Conservation (phyloP, 345 rosid genomes). For the Arabis hirsuta region DNA sequence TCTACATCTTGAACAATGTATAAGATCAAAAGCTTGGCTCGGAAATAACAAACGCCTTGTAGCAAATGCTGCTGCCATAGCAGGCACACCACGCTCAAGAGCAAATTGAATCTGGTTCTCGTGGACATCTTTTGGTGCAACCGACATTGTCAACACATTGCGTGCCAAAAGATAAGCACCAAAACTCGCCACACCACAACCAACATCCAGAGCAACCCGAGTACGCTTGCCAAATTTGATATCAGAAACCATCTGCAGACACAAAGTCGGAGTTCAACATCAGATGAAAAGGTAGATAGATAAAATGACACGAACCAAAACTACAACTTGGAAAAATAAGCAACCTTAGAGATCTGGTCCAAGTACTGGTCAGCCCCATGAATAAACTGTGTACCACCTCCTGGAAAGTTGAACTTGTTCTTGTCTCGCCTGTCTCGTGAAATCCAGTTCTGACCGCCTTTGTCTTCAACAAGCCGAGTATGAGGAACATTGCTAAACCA, state of each 20-base stretch:
- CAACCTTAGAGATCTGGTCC: conserved; percentile 85
- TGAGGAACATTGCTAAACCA: conserved; percentile 96
- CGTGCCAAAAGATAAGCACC: conserved; percentile 89
- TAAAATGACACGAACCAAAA: background rate
- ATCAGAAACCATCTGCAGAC: conserved; percentile 82
- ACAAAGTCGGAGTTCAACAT: conserved; percentile 29
- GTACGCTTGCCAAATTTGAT: conserved; percentile 74
- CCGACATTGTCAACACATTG: conserved; percentile 77
- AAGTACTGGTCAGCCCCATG: conserved; percentile 93
- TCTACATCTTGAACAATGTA: conserved; percentile 99
- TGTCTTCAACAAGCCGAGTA: conserved; percentile 84
- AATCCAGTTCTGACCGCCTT: conserved; percentile 99
- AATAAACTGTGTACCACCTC: conserved; percentile 98
- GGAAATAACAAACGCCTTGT: conserved; percentile 80
- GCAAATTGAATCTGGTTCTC: conserved; percentile 99
- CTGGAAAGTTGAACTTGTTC: conserved; percentile 90
- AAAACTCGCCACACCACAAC: conserved; percentile 99
- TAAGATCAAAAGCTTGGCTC: conserved; percentile 96
- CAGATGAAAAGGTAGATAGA: conserved; percentile 1
- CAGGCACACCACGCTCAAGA: conserved; percentile 99
- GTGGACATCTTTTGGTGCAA: conserved; percentile 98
- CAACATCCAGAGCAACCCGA: conserved; percentile 86
- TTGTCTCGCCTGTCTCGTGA: conserved; percentile 56
- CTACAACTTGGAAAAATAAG: conserved; percentile 1
- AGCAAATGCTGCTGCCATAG: conserved; percentile 98